Base-by-base conservation (phyloP, 805 yeast genomes). In the Pichia kluyveri region DNA sequence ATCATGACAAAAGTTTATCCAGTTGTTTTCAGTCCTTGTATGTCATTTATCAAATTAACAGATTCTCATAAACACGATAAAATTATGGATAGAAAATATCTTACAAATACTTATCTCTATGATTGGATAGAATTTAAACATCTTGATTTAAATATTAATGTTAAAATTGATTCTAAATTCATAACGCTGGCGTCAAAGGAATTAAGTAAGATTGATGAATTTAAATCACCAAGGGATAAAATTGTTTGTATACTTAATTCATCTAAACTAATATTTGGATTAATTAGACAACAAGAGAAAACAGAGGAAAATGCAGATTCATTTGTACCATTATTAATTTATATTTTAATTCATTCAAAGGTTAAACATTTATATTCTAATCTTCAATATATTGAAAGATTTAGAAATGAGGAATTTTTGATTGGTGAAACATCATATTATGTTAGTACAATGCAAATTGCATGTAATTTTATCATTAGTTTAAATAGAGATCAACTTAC, bases 201-300 rank as follows among this genome's bases (percentile, higher is more conserved):
- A 64, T 71, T 93, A 43, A 70, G 72, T 53, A 88, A 88, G 56
- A 81, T 93, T 58, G 84, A 85, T 63, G 73, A 78, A 46, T 95
- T 84, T 62, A 77, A 95, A 56, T 91, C 98, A 0, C 99, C 99
- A 15, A 72, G 99, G 46, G 99, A 95, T 61, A 93, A 93, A 60
- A 80, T 88, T 53, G 87, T 93, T 38, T 93, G 98, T 62, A 73
- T 93, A 3, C 71, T 93, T 52, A 95, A 93, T 66, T 81, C 93
- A 46, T 91, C 97, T 60, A 91, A 91, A 64, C 90, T 93, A 19
- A 83, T 95, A 7, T 90, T 89, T 70, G 95, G 96, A 11, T 72
- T 87, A 49, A 76, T 95, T 42, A 80, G 89, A 52, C 86, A 81
- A 51, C 64, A 65, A 44, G 65, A 60, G 47, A 65, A 61, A 45